Conservation (phyloP, 2,329 filamentous ascomycete genomes). For the Bipolaris cookei region DNA sequence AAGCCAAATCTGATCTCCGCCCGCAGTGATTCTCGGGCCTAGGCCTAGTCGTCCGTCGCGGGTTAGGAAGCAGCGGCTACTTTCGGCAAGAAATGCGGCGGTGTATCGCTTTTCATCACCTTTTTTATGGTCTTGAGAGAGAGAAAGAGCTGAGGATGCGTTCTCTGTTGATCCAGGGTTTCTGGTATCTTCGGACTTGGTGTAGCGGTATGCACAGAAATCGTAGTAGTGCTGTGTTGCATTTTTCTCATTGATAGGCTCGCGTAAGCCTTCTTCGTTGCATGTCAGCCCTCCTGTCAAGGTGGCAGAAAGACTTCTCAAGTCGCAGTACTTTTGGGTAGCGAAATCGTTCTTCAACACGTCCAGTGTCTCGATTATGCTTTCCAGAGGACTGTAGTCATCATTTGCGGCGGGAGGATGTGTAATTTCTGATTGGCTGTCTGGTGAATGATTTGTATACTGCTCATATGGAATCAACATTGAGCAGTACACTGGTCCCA, state of each 20-base stretch:
- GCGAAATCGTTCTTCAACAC: neutral
- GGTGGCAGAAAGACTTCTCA: neutral
- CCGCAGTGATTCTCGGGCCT: slow-evolving; percentile 5
- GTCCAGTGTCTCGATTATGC: neutral
- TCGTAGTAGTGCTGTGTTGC: neutral
- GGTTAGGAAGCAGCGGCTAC: neutral
- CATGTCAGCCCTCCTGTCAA: neutral
- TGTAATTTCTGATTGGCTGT: neutral
- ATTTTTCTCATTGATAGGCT: neutral
- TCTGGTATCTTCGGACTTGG: neutral
- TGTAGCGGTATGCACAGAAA: neutral
- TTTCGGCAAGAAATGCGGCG: neutral
- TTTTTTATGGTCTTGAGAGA: neutral
- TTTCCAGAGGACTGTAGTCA: neutral
- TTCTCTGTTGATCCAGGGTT: neutral
- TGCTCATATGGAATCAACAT: neutral
- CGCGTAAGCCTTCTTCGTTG: neutral
- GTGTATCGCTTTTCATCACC: neutral
- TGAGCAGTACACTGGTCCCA: neutral
- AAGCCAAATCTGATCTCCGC: slow-evolving; percentile 18
- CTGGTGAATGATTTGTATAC: neutral
- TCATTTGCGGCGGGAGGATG: neutral
- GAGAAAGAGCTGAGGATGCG: neutral
- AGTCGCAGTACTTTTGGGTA: neutral
- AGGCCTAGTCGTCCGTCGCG: slow-evolving; percentile 17